Evolutionary conservation across 192 early-diverging fungal species (phyloP).

Genomic region (Jimgerdemannia flammicorona): DNA sequence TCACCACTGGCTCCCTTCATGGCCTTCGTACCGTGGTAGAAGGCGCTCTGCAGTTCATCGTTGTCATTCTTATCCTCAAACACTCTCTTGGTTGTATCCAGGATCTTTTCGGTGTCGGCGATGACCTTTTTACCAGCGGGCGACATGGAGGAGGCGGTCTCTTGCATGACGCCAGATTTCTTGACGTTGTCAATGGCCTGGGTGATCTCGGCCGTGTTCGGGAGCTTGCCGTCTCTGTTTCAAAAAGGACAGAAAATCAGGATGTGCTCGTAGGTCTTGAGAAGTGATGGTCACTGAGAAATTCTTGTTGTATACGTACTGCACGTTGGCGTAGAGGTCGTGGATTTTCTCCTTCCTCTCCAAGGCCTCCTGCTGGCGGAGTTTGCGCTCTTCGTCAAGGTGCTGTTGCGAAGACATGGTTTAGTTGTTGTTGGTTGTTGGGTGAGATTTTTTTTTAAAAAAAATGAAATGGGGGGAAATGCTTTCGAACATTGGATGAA

Average conservation of each 20-base stretch:
- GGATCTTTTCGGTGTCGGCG: slow-evolving; percentile 30
- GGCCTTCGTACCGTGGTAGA: slow-evolving; percentile 23
- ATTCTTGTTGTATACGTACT: neutral
- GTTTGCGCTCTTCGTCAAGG: neutral
- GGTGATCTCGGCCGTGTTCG: slow-evolving; percentile 38
- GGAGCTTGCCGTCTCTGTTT: slow-evolving; percentile 36
- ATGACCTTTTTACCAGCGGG: slow-evolving; percentile 45
- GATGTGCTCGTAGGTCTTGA: neutral
- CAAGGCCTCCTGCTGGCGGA: neutral
- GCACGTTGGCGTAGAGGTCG: neutral
- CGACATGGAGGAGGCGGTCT: slow-evolving; percentile 28
- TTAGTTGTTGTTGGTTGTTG: neutral
- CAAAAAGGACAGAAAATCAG: neutral
- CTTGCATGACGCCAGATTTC: slow-evolving; percentile 18
- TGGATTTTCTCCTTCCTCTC: neutral
- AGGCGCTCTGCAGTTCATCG: slow-evolving; percentile 42
- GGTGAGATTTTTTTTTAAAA: neutral
- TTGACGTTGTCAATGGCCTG: slow-evolving; percentile 32
- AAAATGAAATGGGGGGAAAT: neutral
- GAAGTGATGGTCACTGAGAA: neutral
- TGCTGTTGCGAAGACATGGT: neutral
- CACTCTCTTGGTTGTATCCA: slow-evolving; percentile 29
- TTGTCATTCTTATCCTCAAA: slow-evolving; percentile 39
- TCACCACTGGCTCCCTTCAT: slow-evolving; percentile 13
- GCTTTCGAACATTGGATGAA: no score